These are phyloP conservation scores for Copromyces sp. DNA, from an alignment of 495 filamentous ascomycete genomes.

Conservation along the genomic window DNA sequence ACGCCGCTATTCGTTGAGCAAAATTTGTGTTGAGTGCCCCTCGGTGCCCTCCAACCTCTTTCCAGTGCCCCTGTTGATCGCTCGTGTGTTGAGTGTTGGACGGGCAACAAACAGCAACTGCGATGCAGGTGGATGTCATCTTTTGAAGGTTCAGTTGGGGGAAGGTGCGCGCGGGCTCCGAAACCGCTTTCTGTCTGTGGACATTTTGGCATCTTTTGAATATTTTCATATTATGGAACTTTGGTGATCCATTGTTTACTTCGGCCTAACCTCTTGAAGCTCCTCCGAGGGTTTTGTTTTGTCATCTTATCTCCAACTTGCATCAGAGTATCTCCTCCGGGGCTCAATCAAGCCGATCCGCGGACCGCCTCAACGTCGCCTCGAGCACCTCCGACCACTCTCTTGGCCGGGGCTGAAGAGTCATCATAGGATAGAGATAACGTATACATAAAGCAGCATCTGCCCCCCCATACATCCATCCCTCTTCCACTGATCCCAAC, in stretches of 20 bases:
- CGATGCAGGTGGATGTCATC: neutral
- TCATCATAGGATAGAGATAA: neutral
- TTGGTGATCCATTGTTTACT: neutral
- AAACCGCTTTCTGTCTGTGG: neutral
- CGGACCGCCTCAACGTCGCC: neutral
- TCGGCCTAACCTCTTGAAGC: neutral
- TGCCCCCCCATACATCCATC: neutral
- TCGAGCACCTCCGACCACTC: neutral
- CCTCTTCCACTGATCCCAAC: neutral
- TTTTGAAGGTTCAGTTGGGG: neutral
- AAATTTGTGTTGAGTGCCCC: slow-evolving; percentile 12
- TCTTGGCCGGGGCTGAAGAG: neutral
- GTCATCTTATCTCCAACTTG: neutral
- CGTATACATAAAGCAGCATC: neutral
- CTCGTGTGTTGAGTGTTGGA: neutral
- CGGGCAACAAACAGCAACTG: neutral
- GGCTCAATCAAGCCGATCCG: neutral
- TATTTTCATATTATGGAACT: neutral
- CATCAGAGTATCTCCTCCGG: neutral
- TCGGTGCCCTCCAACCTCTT: neutral
- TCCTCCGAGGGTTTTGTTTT: neutral
- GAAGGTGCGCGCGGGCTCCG: neutral
- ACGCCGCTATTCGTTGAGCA: slow-evolving; percentile 5
- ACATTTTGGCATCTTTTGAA: neutral
- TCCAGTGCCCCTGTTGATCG: neutral